phyloP scores from a whole-genome alignment of 768 basidiomycete genomes.

The Auricularia sp. region DNA sequence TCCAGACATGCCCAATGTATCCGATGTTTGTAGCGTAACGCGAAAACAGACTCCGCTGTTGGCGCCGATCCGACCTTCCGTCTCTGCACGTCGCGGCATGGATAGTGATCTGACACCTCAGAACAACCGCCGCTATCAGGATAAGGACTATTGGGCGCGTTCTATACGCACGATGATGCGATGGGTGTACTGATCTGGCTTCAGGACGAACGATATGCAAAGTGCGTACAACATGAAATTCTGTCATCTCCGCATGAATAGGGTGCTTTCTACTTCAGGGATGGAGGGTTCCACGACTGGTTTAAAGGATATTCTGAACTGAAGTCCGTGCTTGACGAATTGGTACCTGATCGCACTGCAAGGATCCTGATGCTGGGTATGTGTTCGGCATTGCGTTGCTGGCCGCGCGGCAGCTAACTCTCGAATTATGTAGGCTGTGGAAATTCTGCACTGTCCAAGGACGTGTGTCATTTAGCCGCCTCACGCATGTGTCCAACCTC shows the following conservation, averaged over 20 bases:
- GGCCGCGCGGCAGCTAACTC: neutral
- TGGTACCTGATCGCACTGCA: slow-evolving; percentile 51
- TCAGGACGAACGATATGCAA: slow-evolving; percentile 63
- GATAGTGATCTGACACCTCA: neutral
- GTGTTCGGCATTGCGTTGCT: slow-evolving; percentile 7
- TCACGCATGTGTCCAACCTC: neutral
- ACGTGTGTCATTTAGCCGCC: slow-evolving; percentile 32
- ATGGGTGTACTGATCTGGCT: neutral
- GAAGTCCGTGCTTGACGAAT: slow-evolving; percentile 44
- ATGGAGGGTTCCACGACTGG: slow-evolving; percentile 71
- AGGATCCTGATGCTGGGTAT: slow-evolving; percentile 57
- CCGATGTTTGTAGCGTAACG: no score
- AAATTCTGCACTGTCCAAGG: slow-evolving; percentile 70
- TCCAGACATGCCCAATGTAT: no score
- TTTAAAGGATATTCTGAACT: slow-evolving; percentile 75
- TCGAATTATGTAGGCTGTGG: slow-evolving; percentile 45
- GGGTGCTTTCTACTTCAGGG: slow-evolving; percentile 27
- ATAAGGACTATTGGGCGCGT: neutral
- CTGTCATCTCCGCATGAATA: no score
- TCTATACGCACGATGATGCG: neutral
- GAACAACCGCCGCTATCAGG: neutral
- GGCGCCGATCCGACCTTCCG: no score
- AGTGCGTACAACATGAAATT: slow-evolving; percentile 29
- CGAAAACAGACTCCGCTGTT: no score
- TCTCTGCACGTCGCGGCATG: neutral